Percentiles rank a stretch among this genome's conserved stretches.
phyloP scores from a whole-genome alignment of 441 rosid genomes.

The Adansonia madagascariensis region DNA sequence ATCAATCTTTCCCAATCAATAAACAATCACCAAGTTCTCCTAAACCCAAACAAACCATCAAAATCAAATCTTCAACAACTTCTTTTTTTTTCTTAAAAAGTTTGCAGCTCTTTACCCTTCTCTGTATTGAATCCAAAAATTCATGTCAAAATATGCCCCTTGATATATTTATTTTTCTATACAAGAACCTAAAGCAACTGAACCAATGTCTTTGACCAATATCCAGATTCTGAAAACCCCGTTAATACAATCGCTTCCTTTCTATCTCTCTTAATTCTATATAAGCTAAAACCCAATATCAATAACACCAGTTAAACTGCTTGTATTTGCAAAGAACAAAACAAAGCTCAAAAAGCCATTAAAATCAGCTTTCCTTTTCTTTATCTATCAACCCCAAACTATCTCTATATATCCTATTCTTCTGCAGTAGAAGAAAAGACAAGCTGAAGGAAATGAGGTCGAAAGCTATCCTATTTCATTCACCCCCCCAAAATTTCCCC shows the following conservation, averaged over 20 bases:
- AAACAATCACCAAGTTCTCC: slow-evolving; percentile 8
- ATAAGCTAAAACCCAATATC: background rate
- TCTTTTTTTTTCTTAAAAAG: background rate
- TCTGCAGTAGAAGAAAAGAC: slow-evolving; percentile 15
- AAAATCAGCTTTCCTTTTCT: slow-evolving; percentile 20
- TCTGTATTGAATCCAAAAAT: slow-evolving; percentile 15
- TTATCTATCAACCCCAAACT: slow-evolving; percentile 13
- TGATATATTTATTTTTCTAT: background rate
- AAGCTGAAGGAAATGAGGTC: slow-evolving; percentile 9
- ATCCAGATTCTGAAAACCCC: slow-evolving; percentile 30
- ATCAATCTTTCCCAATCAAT: slow-evolving; percentile 29
- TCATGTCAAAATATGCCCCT: background rate
- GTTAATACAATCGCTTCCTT: slow-evolving; percentile 21
- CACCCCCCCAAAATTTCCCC: slow-evolving; percentile 5
- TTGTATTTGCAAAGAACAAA: slow-evolving; percentile 12
- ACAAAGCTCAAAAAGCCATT: slow-evolving; percentile 25
- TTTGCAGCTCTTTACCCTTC: slow-evolving; percentile 7
- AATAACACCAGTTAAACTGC: background rate
- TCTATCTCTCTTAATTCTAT: background rate
- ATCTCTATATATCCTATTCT: slow-evolving; percentile 17
- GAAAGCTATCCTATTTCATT: slow-evolving; percentile 1
- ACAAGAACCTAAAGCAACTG: slow-evolving; percentile 16
- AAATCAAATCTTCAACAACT: slow-evolving; percentile 19
- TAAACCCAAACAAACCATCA: slow-evolving; percentile 14
- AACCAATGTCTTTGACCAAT: slow-evolving; percentile 32